These are phyloP conservation scores for Ogataea wickerhamii DNA, from an alignment of 805 yeast genomes.

Conservation along the genomic window DNA sequence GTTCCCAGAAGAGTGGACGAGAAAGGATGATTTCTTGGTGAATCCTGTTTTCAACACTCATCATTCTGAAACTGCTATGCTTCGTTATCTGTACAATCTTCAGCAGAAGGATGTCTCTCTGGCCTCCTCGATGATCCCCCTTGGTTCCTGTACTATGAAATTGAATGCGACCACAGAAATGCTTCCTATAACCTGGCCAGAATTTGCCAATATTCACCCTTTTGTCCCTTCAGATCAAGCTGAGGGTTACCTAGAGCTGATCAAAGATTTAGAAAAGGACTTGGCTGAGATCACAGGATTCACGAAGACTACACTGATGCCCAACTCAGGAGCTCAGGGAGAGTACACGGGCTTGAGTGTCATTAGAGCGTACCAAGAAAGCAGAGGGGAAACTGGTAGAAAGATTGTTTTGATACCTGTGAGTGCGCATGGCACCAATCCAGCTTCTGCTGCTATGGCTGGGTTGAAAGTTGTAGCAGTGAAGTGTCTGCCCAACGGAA, in stretches of 20 bases:
- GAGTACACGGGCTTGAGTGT: slow-evolving; percentile 93
- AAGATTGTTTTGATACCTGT: slow-evolving; percentile 93
- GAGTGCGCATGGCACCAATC: slow-evolving; percentile 97
- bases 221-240: slow-evolving; percentile 90
- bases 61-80: slow-evolving; percentile 93
- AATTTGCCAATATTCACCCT: slow-evolving; percentile 84
- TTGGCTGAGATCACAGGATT: slow-evolving; percentile 91
- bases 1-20: slow-evolving; percentile 45
- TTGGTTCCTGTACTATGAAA: slow-evolving; percentile 98
- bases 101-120: slow-evolving; percentile 88
- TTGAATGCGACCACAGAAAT: slow-evolving; percentile 92
- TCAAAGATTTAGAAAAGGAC: slow-evolving; percentile 75
- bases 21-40: slow-evolving; percentile 59
- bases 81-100: slow-evolving; percentile 80
- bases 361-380: slow-evolving; percentile 70
- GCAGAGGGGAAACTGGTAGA: slow-evolving; percentile 68
- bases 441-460: slow-evolving; percentile 97
- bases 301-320: slow-evolving; percentile 86
- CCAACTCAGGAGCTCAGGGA: slow-evolving; percentile 98
- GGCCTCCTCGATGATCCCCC: slow-evolving; percentile 95
- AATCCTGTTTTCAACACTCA: slow-evolving; percentile 80
- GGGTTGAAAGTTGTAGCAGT: slow-evolving; percentile 92
- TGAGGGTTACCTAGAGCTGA: slow-evolving; percentile 75
- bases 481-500: slow-evolving; percentile 81
- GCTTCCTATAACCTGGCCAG: slow-evolving; percentile 94